Conservation (phyloP, 2,329 filamentous ascomycete genomes). For the Leptographium wingfieldii region DNA sequence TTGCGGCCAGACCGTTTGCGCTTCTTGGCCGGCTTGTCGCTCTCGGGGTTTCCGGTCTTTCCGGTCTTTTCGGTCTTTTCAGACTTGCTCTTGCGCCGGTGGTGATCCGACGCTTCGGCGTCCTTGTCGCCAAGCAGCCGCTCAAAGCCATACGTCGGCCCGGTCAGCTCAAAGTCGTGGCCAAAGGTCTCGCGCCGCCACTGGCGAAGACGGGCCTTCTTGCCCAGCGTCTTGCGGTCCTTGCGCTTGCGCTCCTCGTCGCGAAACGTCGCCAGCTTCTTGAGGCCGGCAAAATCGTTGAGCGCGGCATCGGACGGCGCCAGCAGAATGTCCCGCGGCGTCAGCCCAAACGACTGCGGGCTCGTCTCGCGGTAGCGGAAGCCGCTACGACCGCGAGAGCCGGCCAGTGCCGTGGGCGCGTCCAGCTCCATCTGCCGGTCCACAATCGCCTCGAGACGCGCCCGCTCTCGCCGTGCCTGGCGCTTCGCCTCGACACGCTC, state of each 20-base stretch:
- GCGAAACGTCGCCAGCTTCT: conserved; percentile 85
- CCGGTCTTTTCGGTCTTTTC: conserved; percentile 18
- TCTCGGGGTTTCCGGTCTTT: conserved; percentile 16
- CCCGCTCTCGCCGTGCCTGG: conserved; percentile 65
- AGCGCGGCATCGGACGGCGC: conserved; percentile 76
- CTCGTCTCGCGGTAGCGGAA: conserved; percentile 96
- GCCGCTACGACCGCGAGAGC: conserved; percentile 15
- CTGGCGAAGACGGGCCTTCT: conserved; percentile 80
- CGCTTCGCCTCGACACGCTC: conserved; percentile 49
- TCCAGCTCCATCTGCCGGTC: conserved; percentile 70
- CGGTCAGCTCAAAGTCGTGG: conserved; percentile 40
- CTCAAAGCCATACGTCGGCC: conserved; percentile 47
- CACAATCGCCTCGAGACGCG: conserved; percentile 74
- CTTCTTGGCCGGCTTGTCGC: conserved; percentile 22
- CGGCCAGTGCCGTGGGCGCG: conserved; percentile 42
- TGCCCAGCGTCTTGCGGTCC: conserved; percentile 78
- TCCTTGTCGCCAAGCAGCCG: conserved; percentile 11
- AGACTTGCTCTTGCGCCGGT: conserved; percentile 15
- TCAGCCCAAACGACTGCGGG: conserved; percentile 80
- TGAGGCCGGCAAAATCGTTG: conserved; percentile 84
- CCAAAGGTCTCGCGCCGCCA: conserved; percentile 63
- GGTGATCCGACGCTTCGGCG: conserved; percentile 11
- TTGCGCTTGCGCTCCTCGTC: conserved; percentile 80
- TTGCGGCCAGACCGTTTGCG: conserved; percentile 38
- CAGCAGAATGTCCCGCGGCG: conserved; percentile 74